Percentiles rank a stretch among this genome's conserved stretches.
Evolutionary conservation across 169 alveolate genomes (phyloP).

Genomic region (Cryptosporidium andersoni): DNA sequence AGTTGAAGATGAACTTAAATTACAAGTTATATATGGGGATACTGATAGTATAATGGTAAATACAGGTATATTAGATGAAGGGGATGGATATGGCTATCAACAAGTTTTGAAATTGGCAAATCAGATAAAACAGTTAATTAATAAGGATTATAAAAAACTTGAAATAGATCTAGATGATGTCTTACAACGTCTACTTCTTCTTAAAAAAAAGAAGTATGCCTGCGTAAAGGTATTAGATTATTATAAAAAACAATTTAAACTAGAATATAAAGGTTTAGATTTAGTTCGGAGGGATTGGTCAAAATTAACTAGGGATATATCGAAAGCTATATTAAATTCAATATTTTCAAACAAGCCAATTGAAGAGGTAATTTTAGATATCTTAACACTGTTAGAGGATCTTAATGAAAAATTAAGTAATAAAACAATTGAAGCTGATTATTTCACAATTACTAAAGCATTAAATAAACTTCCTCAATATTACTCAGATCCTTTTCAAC

Average conservation of each 20-base stretch:
- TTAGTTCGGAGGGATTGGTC: constrained; percentile 99
- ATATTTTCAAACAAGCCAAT: constrained; percentile 50
- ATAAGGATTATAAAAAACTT: constrained; percentile 91
- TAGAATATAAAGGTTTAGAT: constrained; percentile 97
- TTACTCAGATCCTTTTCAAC: constrained; percentile 87
- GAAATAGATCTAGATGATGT: constrained; percentile 98
- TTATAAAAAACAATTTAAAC: constrained; percentile 76
- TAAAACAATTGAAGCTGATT: constrained; percentile 82
- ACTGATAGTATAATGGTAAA: constrained; percentile 99
- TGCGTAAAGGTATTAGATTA: constrained; percentile 85
- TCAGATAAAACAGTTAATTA: constrained; percentile 86
- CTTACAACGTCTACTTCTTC: constrained; percentile 91
- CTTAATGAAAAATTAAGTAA: constrained; percentile 58
- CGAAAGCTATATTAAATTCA: constrained; percentile 14
- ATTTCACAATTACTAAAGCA: constrained; percentile 91
- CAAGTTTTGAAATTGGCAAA: constrained; percentile 90
- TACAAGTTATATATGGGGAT: constrained; percentile 98
- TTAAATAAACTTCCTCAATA: constrained; percentile 92
- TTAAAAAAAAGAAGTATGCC: constrained; percentile 98
- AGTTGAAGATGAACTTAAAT: constrained; percentile 88
- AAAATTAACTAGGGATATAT: constrained; percentile 85
- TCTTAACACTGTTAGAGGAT: constrained; percentile 17
- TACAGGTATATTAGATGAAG: constrained; percentile 85
- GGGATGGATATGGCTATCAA: constrained; percentile 70
- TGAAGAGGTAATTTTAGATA: constrained; percentile 12